Evolutionary conservation across 306 rosid species (phyloP).

Genomic region (Castanea crenata): DNA sequence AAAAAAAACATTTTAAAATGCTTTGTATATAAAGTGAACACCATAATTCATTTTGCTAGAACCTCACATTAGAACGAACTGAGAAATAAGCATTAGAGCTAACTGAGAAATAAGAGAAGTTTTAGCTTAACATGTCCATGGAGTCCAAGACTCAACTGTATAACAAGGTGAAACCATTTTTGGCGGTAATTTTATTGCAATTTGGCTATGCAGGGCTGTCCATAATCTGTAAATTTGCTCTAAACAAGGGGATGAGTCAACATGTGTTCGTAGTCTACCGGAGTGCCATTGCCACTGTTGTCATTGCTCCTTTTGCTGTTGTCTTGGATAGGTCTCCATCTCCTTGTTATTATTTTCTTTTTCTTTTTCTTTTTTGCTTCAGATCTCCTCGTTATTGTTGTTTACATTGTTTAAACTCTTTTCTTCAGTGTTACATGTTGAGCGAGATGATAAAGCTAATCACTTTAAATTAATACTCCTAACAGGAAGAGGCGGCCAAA

Average conservation of each 20-base stretch:
- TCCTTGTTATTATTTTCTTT: not conserved
- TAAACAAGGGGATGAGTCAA: slow-evolving; percentile 50
- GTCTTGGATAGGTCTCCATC: slow-evolving; percentile 40
- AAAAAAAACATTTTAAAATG: too few relatives aligned
- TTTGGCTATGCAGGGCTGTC: slow-evolving; percentile 48
- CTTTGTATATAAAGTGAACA: too few relatives aligned
- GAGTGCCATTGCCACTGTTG: slow-evolving; percentile 37
- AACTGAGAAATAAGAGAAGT: too few relatives aligned
- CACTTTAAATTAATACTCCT: not conserved
- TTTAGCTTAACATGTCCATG: slow-evolving; percentile 3
- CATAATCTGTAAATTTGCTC: slow-evolving; percentile 36
- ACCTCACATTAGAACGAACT: too few relatives aligned
- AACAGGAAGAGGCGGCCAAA: slow-evolving; percentile 51
- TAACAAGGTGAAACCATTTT: slow-evolving; percentile 27
- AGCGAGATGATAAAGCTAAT: too few relatives aligned
- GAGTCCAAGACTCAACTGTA: slow-evolving; percentile 2
- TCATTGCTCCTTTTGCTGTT: slow-evolving; percentile 50
- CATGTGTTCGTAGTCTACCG: slow-evolving; percentile 43
- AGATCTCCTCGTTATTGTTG: not conserved
- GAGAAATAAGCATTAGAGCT: too few relatives aligned
- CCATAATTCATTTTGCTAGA: too few relatives aligned
- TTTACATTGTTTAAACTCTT: too few relatives aligned
- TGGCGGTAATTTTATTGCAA: slow-evolving; percentile 39
- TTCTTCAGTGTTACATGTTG: too few relatives aligned
- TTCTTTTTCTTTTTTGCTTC: too few relatives aligned